These are phyloP conservation scores for Endoconidiophora polonica DNA, from an alignment of 2,329 filamentous ascomycete species.

Conservation along the genomic window DNA sequence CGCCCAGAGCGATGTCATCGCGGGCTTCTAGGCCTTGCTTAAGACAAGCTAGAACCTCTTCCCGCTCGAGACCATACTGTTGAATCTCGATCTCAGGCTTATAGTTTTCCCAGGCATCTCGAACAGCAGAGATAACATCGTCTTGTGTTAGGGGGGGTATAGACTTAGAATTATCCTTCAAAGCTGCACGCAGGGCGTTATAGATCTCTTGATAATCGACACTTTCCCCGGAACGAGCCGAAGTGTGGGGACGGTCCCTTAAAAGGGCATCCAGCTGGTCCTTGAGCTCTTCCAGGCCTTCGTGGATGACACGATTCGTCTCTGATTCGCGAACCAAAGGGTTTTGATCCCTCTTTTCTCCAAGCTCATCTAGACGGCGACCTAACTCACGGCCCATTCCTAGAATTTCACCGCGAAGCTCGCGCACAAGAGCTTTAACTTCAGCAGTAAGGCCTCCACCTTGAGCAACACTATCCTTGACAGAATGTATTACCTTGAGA, in stretches of 20 bases:
- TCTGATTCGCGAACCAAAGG: constrained; percentile 2
- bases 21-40: constrained; percentile 74
- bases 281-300: constrained; percentile 67
- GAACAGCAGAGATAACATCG: constrained; percentile 71
- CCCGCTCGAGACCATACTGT: constrained; percentile 75
- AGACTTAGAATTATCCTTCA: constrained; percentile 38
- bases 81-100: constrained; percentile 86
- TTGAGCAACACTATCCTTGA: constrained; percentile 83
- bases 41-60: constrained; percentile 76
- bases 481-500: constrained; percentile 62
- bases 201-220: constrained; percentile 77
- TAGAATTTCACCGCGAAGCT: constrained; percentile 78
- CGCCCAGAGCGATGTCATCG: constrained; percentile 35
- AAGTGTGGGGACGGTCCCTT: constrained; percentile 53
- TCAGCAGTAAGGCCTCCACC: constrained; percentile 79
- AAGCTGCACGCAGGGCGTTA: constrained; percentile 62
- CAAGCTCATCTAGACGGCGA: constrained; percentile 62
- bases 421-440: constrained; percentile 77
- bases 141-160: constrained; percentile 48
- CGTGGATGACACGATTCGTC: constrained; percentile 59
- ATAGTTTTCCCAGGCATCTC: constrained; percentile 84
- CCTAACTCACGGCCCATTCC: constrained; percentile 89
- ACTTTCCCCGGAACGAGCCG: constrained; percentile 39
- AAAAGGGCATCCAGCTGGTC: constrained; percentile 69
- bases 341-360: constrained; percentile 13